Evolutionary conservation across 2,329 filamentous ascomycete species (phyloP), one percentile per base, ranked within the genome.

Genomic region (Aureobasidium sp.): DNA sequence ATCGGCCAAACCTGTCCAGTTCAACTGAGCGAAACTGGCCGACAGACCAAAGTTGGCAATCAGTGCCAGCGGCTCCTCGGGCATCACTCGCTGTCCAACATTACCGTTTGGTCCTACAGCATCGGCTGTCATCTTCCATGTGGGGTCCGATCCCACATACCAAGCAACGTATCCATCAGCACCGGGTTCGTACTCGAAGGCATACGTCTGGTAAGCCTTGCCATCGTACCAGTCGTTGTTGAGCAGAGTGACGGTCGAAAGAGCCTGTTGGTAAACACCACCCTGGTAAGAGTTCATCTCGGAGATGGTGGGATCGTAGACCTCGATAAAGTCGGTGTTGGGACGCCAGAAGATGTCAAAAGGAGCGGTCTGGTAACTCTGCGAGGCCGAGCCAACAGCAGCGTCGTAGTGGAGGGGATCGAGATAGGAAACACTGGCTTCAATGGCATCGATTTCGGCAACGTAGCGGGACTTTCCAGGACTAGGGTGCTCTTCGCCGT

Each of bases 11-110:
- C 77, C 79, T 1, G 74, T 75, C 55, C 81, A 66, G 61, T 86
- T 80, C 57, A 86, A 70, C 4, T 72, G 66, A 0, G 84, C 79
- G 65, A 87, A 87, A 66, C 78, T 79, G 61, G 75, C 75, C 4
- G 80, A 83, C 79, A 88, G 85, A 61, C 84, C 85, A 61, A 86
- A 79, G 63, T 88, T 88, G 70, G 81, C 74, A 60, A 87, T 73
- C 16, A 87, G 68, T 1, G 80, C 64, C 80, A 88, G 76, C 2
- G 85, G 85, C 63, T 88, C 84, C 59, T 81, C 70, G 0, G 84
- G 82, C 48, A 87, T 79, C 17, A 78, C 68, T 58, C 84, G 73
- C 59, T 84, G 79, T 6, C 81, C 84, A 54, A 88, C 70, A 62
- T 88, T 88, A 54, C 84, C 85, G 57, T 86, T 87, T 1, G 83